Base-by-base conservation (phyloP, 345 rosid species). In the Luvunga scandens region DNA sequence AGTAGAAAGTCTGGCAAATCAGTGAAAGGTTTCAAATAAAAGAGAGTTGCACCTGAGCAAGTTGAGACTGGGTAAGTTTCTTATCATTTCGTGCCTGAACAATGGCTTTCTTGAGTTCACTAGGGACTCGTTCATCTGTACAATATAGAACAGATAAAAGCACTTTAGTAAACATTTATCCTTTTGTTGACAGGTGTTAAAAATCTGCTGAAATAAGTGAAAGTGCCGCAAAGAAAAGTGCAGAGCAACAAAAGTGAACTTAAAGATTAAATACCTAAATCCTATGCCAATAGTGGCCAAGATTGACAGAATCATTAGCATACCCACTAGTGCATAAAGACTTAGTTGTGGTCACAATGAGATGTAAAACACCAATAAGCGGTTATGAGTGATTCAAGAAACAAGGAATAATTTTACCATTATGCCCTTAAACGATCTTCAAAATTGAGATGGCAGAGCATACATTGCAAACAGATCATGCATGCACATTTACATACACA, bases 1-100 rank as follows among this genome's bases (percentile, higher is more conserved):
- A 10, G 60, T 21, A 28, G 63, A 14, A 30, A 28, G 42, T 24
- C 33, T 18, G 34, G 31, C 6, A 22, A 22, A 69, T 27, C 34
- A 2, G 12, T 21, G 38, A 61, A 39, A 30, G 73, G 50, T 50
- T 13, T 57, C 64, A 56, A 28, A 45, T 9, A 60, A 33, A 48
- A 82, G 12, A 31, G 1, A 42, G 16, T 3, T 45, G 14, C 45
- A 91, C 99, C 88, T 94, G 98, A 59, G 98, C 99, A 72, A 97
- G 90, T 79, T 97, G 98, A 71, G 98, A 66, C 88, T 97, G 98
- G 5, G 98, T 97, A 7, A 97, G 92, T 77, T 94, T 94, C 90
- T 97, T 97, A 28, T 97, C 98, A 81, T 78, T 88, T 63, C 99
- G 89, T 31, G 95, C 98, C 82, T 93, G 97, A 92, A 87, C 87